These are phyloP conservation scores for Letharia lupina DNA, from an alignment of 495 filamentous ascomycete genomes.

Conservation along the genomic window DNA sequence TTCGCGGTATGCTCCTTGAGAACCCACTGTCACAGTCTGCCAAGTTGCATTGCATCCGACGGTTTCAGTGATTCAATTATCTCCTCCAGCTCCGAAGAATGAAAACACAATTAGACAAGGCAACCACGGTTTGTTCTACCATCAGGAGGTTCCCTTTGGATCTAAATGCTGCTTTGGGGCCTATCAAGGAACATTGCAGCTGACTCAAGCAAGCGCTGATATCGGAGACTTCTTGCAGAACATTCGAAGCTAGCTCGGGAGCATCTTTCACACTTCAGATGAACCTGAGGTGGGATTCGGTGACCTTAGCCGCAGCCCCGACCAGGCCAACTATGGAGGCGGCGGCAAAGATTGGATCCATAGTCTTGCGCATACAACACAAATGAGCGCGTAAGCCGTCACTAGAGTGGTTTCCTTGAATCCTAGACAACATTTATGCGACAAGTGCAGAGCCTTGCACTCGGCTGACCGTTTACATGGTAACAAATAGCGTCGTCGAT, in stretches of 20 bases:
- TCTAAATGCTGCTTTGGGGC: not conserved
- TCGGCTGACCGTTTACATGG: too few relatives aligned
- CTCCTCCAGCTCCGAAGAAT: conserved; percentile 25
- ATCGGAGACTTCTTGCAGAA: conserved; percentile 16
- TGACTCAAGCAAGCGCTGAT: conserved; percentile 10
- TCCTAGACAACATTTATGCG: too few relatives aligned
- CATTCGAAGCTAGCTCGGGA: conserved; percentile 4
- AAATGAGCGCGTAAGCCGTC: too few relatives aligned
- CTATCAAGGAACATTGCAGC: conserved; percentile 5
- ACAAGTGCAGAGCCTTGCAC: too few relatives aligned
- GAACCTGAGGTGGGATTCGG: not conserved
- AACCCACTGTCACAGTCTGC: conserved; percentile 17
- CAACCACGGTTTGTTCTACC: conserved; percentile 20
- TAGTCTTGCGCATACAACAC: not conserved
- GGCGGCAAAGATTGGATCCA: conserved; percentile 18
- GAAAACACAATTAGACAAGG: conserved; percentile 17
- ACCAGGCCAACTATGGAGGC: conserved; percentile 14
- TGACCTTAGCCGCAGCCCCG: conserved; percentile 12
- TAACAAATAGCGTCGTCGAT: too few relatives aligned
- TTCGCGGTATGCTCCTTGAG: conserved; percentile 3
- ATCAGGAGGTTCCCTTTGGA: conserved; percentile 5
- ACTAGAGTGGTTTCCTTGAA: too few relatives aligned
- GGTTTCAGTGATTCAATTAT: conserved; percentile 11
- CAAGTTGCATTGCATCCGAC: not conserved
- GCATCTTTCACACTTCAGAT: conserved; percentile 9